phyloP scores from a whole-genome alignment of 495 filamentous ascomycete species.

The Daldinia caldariorum region DNA sequence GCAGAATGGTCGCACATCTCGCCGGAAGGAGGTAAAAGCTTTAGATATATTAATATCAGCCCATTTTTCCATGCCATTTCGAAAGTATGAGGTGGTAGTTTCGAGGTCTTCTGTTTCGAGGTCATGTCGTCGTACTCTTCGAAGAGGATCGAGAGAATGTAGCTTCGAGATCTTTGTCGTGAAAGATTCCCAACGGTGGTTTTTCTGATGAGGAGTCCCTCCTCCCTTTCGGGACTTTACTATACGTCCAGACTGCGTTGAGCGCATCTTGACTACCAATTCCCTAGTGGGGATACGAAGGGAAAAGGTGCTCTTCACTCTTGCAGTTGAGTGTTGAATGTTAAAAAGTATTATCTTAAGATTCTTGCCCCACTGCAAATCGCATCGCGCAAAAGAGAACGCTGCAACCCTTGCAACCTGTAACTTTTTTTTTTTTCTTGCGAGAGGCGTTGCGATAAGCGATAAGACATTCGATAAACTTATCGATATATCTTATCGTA shows the following conservation, averaged over 20 bases:
- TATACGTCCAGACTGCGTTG: constrained; percentile 70
- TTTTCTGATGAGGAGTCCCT: constrained; percentile 75
- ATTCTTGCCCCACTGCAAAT: constrained; percentile 26
- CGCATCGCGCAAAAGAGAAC: constrained; percentile 21
- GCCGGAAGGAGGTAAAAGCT: constrained; percentile 76
- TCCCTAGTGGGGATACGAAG: neutral
- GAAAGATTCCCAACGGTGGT: constrained; percentile 91
- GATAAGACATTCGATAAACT: constrained; percentile 21
- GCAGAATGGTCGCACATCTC: constrained; percentile 76
- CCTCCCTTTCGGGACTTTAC: constrained; percentile 70
- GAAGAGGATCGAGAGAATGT: constrained; percentile 85
- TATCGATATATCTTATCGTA: constrained; percentile 13
- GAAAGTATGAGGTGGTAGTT: constrained; percentile 79
- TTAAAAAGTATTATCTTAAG: neutral
- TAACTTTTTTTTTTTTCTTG: constrained; percentile 30
- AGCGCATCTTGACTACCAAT: constrained; percentile 53
- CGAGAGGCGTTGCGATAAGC: constrained; percentile 9
- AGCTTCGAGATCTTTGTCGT: constrained; percentile 91
- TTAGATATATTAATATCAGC: constrained; percentile 86
- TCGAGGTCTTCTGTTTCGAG: constrained; percentile 78
- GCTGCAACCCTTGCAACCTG: neutral
- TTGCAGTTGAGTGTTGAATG: neutral
- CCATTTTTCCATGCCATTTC: constrained; percentile 85
- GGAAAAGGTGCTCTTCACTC: constrained; percentile 12
- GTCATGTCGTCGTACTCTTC: constrained; percentile 82